Base-by-base conservation (phyloP, 192 early-diverging fungal species). In the Linnemannia schmuckeri region DNA sequence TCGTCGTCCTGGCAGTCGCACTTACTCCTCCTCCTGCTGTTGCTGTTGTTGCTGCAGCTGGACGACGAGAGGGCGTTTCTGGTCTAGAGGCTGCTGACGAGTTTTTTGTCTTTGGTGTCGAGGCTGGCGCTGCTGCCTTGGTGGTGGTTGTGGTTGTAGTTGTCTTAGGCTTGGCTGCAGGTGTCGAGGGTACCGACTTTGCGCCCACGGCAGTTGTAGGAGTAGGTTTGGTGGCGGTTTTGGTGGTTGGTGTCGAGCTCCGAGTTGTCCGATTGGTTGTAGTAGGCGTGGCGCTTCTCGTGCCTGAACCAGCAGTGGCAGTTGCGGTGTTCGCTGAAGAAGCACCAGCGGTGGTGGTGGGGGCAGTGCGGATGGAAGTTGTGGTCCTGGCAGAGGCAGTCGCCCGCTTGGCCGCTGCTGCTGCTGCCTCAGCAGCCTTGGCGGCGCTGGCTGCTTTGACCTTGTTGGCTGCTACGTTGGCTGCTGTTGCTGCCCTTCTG, bases 1-100 rank as follows among this genome's bases (percentile, higher is more conserved):
- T 84, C 4, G 82, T 84, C 4, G 82, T 84, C 33, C 57, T 55
- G 30, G 76, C 82, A 20, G 68, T 66, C 20, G 82, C 82, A 38
- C 75, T 82, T 49, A 72, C 12, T 35, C 41, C 40, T 69, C 52
- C 47, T 42, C 35, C 24, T 4, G 69, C 47, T 6, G 78, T 27
- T n/a, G 74, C 35, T 75, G 35, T 37, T 4, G 69, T 35, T 1
- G 78, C 24, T n/a, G 74, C 35, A 61, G 35, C 30, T 75, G 74
- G 35, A 24, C 35, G 27, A 40, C 33, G 74, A 3, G 42, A 35
- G 38, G 72, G 72, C 6, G 74, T 52, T 10, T 35, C 74, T 2
- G 52, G 47, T 22, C 5, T 49, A 27, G 30, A 15, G 27, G 27
- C 15, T 44, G 42, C 15, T 18, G 30, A 24, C 33, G 72, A 33